phyloP scores from a whole-genome alignment of 1,139 yeast genomes.

The Zygoascus hellenicus region DNA sequence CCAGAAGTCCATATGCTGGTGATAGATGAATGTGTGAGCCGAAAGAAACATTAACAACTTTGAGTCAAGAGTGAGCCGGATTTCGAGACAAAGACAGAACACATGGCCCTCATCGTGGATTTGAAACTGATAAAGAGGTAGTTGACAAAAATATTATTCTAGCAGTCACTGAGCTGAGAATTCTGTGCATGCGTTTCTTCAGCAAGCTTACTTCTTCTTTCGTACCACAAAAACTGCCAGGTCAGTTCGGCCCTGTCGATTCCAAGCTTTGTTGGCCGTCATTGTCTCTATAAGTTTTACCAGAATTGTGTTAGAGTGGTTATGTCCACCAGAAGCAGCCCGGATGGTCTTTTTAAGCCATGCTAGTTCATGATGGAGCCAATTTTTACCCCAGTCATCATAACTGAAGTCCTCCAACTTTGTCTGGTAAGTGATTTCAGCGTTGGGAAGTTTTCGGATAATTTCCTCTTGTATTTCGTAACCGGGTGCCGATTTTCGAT shows the following conservation, averaged over 20 bases:
- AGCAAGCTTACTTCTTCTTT: constrained; percentile 9
- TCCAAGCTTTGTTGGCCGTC: constrained; percentile 20
- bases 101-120: too few relatives aligned
- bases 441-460: constrained; percentile 15
- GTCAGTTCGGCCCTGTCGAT: constrained; percentile 17
- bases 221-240: constrained; percentile 22
- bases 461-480: constrained; percentile 18
- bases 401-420: constrained; percentile 15
- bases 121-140: too few relatives aligned
- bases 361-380: constrained; percentile 24
- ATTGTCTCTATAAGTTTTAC: constrained; percentile 19
- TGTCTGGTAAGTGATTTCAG: constrained; percentile 17
- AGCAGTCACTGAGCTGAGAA: too few relatives aligned
- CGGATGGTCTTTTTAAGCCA: constrained; percentile 18
- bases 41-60: too few relatives aligned
- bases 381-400: constrained; percentile 24
- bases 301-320: constrained; percentile 8
- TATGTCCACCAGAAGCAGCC: background rate
- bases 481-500: constrained; percentile 15
- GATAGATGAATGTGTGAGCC: too few relatives aligned
- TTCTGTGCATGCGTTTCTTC: too few relatives aligned
- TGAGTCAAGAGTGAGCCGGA: too few relatives aligned
- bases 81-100: too few relatives aligned
- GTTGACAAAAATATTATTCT: too few relatives aligned
- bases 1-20: too few relatives aligned